Evolutionary conservation across 2,329 filamentous ascomycete genomes (phyloP).

Genomic region (Xylaria sp.): DNA sequence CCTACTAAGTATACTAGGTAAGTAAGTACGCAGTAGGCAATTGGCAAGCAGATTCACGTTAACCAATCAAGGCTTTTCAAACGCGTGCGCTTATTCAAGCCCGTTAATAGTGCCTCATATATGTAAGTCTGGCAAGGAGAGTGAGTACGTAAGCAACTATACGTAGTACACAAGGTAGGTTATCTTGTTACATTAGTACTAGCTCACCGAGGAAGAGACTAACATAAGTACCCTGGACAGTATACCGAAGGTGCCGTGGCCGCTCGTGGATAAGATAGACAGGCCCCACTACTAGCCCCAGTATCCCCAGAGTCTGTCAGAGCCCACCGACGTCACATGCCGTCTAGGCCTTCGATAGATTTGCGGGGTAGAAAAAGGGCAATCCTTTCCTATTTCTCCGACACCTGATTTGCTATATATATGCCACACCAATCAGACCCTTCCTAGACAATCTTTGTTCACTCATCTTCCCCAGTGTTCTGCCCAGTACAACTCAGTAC

Average conservation of each 20-base stretch:
- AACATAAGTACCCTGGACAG: neutral
- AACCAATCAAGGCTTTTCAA: conserved; percentile 3
- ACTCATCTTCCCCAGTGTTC: neutral
- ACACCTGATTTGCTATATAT: conserved; percentile 7
- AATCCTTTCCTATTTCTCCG: conserved; percentile 35
- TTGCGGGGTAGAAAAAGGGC: conserved; percentile 44
- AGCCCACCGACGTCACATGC: conserved; percentile 42
- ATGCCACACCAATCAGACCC: conserved; percentile 5
- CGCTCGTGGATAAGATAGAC: too few species aligned
- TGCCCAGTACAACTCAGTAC: neutral
- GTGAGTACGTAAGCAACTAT: too few species aligned
- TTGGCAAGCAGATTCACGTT: neutral
- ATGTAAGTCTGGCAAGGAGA: too few species aligned
- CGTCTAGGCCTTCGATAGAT: conserved; percentile 40
- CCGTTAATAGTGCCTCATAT: too few species aligned
- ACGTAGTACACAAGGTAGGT: too few species aligned
- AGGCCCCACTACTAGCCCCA: neutral
- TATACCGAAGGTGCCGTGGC: too few species aligned
- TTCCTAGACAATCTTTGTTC: neutral
- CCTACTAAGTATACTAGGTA: too few species aligned
- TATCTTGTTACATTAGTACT: too few species aligned
- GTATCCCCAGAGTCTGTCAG: conserved; percentile 9
- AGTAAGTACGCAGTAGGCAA: neutral
- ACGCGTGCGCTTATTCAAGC: neutral
- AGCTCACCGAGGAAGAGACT: too few species aligned